phyloP scores from a whole-genome alignment of 2,329 filamentous ascomycete species.

The Diatrype stigma region DNA sequence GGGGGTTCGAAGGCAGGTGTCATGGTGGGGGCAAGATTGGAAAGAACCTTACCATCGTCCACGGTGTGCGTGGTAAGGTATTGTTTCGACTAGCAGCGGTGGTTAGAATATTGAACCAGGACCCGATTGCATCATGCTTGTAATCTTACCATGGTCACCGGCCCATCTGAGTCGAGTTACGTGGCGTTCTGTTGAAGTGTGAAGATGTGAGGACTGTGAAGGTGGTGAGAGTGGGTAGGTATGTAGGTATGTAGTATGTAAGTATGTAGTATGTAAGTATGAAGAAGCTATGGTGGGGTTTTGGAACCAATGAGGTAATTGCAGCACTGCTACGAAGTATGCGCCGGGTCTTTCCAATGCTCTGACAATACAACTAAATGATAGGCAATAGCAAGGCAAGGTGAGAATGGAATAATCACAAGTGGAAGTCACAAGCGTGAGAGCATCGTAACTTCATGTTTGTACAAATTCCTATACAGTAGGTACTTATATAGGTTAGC shows the following conservation, averaged over 20 bases:
- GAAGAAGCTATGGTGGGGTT: slow-evolving; percentile 25
- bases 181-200: slow-evolving; percentile 12
- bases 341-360: background rate
- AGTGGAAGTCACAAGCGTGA: no score
- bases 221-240: slow-evolving; percentile 5
- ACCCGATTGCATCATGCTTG: background rate
- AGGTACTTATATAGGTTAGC: background rate
- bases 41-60: slow-evolving; percentile 64
- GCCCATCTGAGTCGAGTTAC: slow-evolving; percentile 27
- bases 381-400: no score
- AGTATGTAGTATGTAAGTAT: background rate
- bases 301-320: slow-evolving; percentile 6
- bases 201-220: slow-evolving; percentile 15
- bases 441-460: background rate
- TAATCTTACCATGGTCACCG: slow-evolving; percentile 35
- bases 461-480: background rate
- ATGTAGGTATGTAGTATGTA: background rate
- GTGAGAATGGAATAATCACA: no score
- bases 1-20: no score
- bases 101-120: background rate
- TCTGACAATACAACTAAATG: no score
- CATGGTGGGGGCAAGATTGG: slow-evolving; percentile 7
- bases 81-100: slow-evolving; percentile 88
- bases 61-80: slow-evolving; percentile 91
- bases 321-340: background rate